Evolutionary conservation across 1,284 basidiomycete species (phyloP).

Genomic region (Fomitopsis schrenkii): DNA sequence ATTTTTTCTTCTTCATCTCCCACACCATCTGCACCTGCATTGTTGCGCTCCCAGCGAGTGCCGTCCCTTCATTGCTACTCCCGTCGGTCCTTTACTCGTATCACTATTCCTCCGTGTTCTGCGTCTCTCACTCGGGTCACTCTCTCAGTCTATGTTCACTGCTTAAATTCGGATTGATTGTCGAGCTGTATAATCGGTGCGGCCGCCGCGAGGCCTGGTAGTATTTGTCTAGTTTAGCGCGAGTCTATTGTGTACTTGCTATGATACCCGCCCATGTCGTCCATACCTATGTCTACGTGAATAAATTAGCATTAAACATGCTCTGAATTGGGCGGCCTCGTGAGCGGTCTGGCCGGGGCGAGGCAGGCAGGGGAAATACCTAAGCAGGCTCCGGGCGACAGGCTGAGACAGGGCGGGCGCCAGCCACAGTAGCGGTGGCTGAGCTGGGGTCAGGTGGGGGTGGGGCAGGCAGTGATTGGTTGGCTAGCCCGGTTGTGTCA

Average conservation of each 20-base stretch:
- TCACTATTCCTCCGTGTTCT: neutral
- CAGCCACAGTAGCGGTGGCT: neutral
- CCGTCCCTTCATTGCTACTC: neutral
- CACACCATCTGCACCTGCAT: neutral
- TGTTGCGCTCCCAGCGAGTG: neutral
- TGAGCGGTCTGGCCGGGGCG: neutral
- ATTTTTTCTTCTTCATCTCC: neutral
- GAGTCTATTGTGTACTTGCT: constrained; percentile 3
- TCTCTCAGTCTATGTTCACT: neutral
- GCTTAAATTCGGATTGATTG: constrained; percentile 1
- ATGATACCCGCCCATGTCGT: neutral
- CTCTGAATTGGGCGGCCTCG: neutral
- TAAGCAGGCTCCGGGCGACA: neutral
- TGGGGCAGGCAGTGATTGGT: constrained; percentile 1
- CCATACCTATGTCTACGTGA: constrained; percentile 1
- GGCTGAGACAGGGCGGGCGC: neutral
- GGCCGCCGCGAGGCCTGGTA: neutral
- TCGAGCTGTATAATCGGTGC: constrained; percentile 10
- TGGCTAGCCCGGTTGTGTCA: neutral
- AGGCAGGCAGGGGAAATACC: neutral
- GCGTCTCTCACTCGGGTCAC: neutral
- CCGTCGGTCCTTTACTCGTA: neutral
- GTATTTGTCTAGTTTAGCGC: constrained; percentile 1
- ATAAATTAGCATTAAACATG: neutral
- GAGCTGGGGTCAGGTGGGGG: neutral